Percentiles rank a stretch among this genome's conserved stretches.
Evolutionary conservation across 352 stramenopile genomes (phyloP).

Genomic region (Phytophthora uliginosa): DNA sequence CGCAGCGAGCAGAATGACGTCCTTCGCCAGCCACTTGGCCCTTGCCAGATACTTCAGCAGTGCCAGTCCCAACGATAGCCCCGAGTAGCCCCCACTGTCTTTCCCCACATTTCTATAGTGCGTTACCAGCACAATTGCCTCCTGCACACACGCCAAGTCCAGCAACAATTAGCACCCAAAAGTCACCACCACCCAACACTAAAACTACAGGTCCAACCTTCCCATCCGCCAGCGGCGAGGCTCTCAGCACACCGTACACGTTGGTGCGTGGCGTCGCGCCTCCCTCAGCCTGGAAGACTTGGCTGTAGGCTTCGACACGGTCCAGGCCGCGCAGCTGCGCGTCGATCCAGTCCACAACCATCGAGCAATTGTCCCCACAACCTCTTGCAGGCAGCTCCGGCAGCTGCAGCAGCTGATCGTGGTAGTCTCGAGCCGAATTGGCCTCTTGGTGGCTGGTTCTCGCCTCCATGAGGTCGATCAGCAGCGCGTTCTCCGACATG

Average conservation of each 20-base stretch:
- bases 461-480: conserved; percentile 81
- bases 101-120: conserved; percentile 74
- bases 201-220: conserved; percentile 49
- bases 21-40: conserved; percentile 85
- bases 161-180: not conserved
- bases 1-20: conserved; percentile 81
- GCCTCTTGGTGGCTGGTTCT: conserved; percentile 51
- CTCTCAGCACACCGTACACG: conserved; percentile 85
- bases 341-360: conserved; percentile 70
- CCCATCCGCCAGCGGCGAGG: conserved; percentile 73
- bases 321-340: conserved; percentile 58
- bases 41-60: conserved; percentile 68
- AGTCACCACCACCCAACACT: not conserved
- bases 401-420: conserved; percentile 52
- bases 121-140: conserved; percentile 77
- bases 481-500: conserved; percentile 91
- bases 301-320: conserved; percentile 68
- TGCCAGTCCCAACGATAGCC: conserved; percentile 64
- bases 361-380: conserved; percentile 57
- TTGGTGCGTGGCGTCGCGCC: conserved; percentile 52
- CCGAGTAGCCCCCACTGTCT: conserved; percentile 55
- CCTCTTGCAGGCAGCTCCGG: conserved; percentile 39
- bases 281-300: conserved; percentile 50
- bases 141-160: conserved; percentile 21
- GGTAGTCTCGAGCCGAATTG: conserved; percentile 35